Percentiles rank a stretch among this genome's conserved stretches.
Conservation (phyloP, 768 basidiomycete species). For the Infundibulicybe gibba region DNA sequence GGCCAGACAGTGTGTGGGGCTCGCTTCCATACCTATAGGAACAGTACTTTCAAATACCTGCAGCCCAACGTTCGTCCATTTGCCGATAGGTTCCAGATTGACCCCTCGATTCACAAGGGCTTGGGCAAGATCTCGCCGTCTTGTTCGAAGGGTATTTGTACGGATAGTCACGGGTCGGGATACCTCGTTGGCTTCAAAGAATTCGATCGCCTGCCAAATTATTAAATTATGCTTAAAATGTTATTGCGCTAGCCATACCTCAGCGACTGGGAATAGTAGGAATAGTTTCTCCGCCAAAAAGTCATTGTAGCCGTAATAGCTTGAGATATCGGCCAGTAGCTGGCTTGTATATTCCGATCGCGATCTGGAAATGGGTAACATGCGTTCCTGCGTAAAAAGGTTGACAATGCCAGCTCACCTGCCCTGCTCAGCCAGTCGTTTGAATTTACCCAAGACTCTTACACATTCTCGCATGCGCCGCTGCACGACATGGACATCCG, state of each 20-base stretch:
- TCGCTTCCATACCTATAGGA: constrained; percentile 64
- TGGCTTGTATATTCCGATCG: constrained; percentile 90
- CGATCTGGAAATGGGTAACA: constrained; percentile 44
- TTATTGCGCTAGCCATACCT: constrained; percentile 49
- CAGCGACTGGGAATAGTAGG: constrained; percentile 86
- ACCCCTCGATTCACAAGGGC: constrained; percentile 93
- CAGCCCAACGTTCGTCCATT: constrained; percentile 99
- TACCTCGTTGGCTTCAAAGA: constrained; percentile 97
- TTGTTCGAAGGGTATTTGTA: constrained; percentile 92
- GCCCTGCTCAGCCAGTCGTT: constrained; percentile 58
- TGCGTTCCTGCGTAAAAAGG: constrained; percentile 3
- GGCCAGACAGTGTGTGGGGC: background rate
- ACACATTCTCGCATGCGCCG: constrained; percentile 77
- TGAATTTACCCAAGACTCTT: constrained; percentile 70
- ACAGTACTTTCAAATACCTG: constrained; percentile 97
- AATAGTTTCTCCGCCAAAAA: constrained; percentile 95
- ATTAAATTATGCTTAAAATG: constrained; percentile 6
- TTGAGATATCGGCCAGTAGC: constrained; percentile 83
- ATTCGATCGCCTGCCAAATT: constrained; percentile 79
- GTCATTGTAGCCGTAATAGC: constrained; percentile 97
- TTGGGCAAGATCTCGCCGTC: constrained; percentile 93
- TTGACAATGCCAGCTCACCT: constrained; percentile 42
- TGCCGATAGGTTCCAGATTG: constrained; percentile 96
- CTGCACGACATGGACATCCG: constrained; percentile 75
- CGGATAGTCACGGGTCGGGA: constrained; percentile 96